Base-by-base conservation (phyloP, 257 asterid genomes). In the Coffea canephora region DNA sequence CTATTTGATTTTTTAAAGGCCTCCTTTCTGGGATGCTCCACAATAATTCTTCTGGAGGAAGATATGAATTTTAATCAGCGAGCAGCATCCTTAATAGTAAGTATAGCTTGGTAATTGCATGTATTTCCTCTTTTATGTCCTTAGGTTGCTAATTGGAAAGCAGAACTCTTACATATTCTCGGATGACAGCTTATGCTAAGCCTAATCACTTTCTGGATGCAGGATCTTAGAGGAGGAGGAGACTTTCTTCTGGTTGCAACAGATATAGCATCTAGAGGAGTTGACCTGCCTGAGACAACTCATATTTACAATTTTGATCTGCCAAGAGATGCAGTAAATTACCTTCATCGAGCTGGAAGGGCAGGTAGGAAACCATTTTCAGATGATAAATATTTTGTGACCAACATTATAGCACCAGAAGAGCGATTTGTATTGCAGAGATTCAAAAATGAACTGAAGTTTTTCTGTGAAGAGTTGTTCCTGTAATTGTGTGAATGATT, bases 281-380 rank as follows among this genome's bases (percentile, higher is more conserved):
- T 93, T 73, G 98, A 95, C 87, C 88, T 95, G 59, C 98, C 99
- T 6, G 96, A 91, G 83, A 95, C 98, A 50, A 93, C 98, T 65
- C 97, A 93, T 81, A 90, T 95, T 72, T 95, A 95, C 90, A 93
- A 95, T 89, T 92, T 95, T 81, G 96, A 92, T 84, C 89, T 90
- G 77, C 97, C 99, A 68, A 93, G 87, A 85, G 95, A 92, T 90
- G 99, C 95, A n/a, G 83, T 89, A 62, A 86, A 82, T 84, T 95
- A 95, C 82, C 99, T 95, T 81, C 99, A 95, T 82, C 92, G 99
- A 69, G 99, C 98, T 52, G 99, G 99, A 85, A 87, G 99, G 82
- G 87, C 98, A 57, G 96, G 99, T 83, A 88, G 99, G 87, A 95
- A 92, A 88, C 99, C 99, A 75, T 95, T 95, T 85, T 92, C 97